Evolutionary conservation across 2,329 filamentous ascomycete species (phyloP).

Genomic region (Claviceps pusilla): DNA sequence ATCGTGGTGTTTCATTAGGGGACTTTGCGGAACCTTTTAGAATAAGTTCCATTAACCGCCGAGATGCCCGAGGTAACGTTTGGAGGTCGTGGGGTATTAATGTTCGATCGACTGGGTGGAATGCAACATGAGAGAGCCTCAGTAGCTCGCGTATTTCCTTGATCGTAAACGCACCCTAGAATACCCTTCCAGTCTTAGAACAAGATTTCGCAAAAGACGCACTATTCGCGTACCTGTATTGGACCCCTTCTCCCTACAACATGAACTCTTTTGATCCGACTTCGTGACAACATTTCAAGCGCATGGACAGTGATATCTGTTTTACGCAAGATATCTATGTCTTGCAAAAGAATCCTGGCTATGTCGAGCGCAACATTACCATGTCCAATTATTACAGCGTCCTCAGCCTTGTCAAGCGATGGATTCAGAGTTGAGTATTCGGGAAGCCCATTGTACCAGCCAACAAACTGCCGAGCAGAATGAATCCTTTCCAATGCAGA

Average conservation of each 20-base stretch:
- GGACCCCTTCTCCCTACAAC: conserved; percentile 84
- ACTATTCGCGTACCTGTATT: conserved; percentile 48
- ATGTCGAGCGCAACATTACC: conserved; percentile 95
- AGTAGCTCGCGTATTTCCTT: conserved; percentile 86
- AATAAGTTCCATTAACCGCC: conserved; percentile 67
- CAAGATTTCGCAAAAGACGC: not conserved
- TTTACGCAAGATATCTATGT: conserved; percentile 55
- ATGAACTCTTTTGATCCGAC: conserved; percentile 62
- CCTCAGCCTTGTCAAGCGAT: conserved; percentile 58
- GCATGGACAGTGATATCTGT: conserved; percentile 87
- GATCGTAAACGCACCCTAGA: conserved; percentile 77
- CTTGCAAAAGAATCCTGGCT: conserved; percentile 68
- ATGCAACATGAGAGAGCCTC: conserved; percentile 56
- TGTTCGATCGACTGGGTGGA: conserved; percentile 50
- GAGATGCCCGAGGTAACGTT: conserved; percentile 58
- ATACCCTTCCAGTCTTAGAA: not conserved
- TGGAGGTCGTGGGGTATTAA: conserved; percentile 55
- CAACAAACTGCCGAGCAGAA: conserved; percentile 85
- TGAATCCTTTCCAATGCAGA: conserved; percentile 56
- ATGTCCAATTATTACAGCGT: conserved; percentile 80
- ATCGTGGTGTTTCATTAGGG: conserved; percentile 37
- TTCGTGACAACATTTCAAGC: conserved; percentile 55
- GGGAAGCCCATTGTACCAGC: conserved; percentile 95
- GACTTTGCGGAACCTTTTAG: conserved; percentile 52
- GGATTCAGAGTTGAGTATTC: conserved; percentile 61